Evolutionary conservation across 2,329 filamentous ascomycete species (phyloP), one percentile per base, ranked within the genome.

Genomic region (Meredithiella fracta): DNA sequence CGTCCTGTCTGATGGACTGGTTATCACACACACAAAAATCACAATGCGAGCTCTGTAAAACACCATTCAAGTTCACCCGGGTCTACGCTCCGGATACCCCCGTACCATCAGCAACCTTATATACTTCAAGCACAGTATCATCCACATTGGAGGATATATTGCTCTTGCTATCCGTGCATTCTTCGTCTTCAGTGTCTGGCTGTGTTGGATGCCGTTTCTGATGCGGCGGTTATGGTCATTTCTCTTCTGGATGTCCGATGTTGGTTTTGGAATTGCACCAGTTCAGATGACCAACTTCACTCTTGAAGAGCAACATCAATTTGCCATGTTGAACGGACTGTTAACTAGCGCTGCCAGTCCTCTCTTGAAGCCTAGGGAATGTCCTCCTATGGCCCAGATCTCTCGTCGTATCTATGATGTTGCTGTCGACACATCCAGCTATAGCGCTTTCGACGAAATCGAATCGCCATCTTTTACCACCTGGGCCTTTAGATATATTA

Each of bases 31-130:
- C 92, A 1, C 90, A 98, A 67, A 98, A 98, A 78, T 97, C 97
- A 69, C 86, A 98, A 73, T 98, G 94, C 75, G 92, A 98, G 72
- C 82, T 98, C 37, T 98, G 92, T 80, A 98, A 98, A 73, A 98
- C 92, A 1, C 83, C 90, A 0, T 98, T 97, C 66, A 86, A 89
- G 59, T 98, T 98, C 73, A 98, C 92, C 54, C 98, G 98, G 70
- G 79, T 98, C 40, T 98, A 98, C 72, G 83, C 90, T 60, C 88
- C 89, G 3, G 79, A 90, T 65, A 98, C 98, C 92, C 94, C 92
- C 78, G 80, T 60, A 80, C 79, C 11, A 76, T 98, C 14, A 92
- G 94, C 0, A 76, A 83, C 42, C 77, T 83, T 51, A 75, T 98
- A 60, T 96, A 98, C 64, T 62, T 89, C 56, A 82, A 81, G 60